These are phyloP conservation scores for Saprolegnia parasitica DNA, from an alignment of 352 stramenopile genomes.

Conservation along the genomic window DNA sequence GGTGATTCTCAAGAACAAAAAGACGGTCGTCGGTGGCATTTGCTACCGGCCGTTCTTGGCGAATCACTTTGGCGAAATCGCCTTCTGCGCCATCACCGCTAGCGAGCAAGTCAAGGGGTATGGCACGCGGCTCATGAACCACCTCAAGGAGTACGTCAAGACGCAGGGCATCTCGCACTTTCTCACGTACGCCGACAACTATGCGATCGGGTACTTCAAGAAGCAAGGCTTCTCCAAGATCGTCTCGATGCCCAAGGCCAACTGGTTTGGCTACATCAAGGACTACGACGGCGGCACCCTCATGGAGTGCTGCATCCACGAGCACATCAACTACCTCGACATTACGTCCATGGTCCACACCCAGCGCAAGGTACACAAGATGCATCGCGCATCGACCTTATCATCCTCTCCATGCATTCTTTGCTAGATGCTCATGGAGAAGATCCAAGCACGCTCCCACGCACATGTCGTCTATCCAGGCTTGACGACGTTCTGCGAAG, in stretches of 20 bases:
- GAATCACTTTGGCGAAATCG: constrained; percentile 98
- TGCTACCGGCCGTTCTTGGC: constrained; percentile 94
- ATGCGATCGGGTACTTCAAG: constrained; percentile 98
- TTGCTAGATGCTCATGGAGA: constrained; percentile 70
- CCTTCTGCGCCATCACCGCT: constrained; percentile 98
- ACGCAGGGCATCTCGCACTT: constrained; percentile 90
- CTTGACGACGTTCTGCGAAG: constrained; percentile 67
- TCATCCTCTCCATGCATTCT: background rate
- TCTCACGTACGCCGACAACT: constrained; percentile 99
- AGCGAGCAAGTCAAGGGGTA: constrained; percentile 96
- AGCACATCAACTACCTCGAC: constrained; percentile 95
- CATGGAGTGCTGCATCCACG: constrained; percentile 99
- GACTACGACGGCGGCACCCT: constrained; percentile 99
- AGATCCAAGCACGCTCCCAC: constrained; percentile 70
- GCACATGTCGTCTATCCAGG: constrained; percentile 70
- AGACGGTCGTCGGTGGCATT: constrained; percentile 95
- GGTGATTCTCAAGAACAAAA: constrained; percentile 88
- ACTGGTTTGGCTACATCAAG: constrained; percentile 99
- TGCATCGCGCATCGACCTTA: background rate
- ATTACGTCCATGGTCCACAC: constrained; percentile 93
- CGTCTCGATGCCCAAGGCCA: constrained; percentile 75
- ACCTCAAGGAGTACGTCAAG: constrained; percentile 97
- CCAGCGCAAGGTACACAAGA: constrained; percentile 85
- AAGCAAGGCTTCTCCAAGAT: constrained; percentile 94
- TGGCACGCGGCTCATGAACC: constrained; percentile 99